A percentile compares a stretch with the other conserved stretches of the same genome.
Evolutionary conservation across 306 rosid species (phyloP).

Genomic region (Rosa persica): DNA sequence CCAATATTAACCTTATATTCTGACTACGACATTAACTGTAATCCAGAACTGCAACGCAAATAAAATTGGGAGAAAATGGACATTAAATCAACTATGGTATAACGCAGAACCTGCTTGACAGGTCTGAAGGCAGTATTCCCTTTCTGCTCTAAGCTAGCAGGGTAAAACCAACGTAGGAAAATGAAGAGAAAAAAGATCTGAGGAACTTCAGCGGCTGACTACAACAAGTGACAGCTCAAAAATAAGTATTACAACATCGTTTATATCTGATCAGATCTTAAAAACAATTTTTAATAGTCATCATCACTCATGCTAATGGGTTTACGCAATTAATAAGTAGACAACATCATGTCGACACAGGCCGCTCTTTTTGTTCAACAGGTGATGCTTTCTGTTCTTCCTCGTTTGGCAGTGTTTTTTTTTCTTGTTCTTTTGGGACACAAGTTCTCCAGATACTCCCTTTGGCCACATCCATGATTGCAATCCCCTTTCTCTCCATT

Average conservation of each 20-base stretch:
- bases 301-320: too few relatives aligned
- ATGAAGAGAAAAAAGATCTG: neutral
- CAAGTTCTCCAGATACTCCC: constrained; percentile 80
- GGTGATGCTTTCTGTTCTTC: neutral
- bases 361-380: too few relatives aligned
- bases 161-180: neutral
- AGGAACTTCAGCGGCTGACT: neutral
- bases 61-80: too few relatives aligned
- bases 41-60: too few relatives aligned
- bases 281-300: too few relatives aligned
- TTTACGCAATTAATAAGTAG: neutral
- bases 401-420: neutral
- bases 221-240: constrained; percentile 1
- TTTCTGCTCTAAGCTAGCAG: neutral
- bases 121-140: neutral
- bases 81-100: too few relatives aligned
- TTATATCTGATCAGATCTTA: constrained; percentile 7
- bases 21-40: neutral
- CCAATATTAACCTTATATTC: too few relatives aligned
- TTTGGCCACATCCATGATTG: constrained; percentile 77
- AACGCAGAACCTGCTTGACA: neutral
- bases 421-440: constrained; percentile 40
- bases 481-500: constrained; percentile 65
- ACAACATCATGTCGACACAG: too few relatives aligned
- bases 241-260: constrained; percentile 15